These are phyloP conservation scores for Pythium oligandrum DNA, from an alignment of 352 stramenopile genomes.

Conservation along the genomic window DNA sequence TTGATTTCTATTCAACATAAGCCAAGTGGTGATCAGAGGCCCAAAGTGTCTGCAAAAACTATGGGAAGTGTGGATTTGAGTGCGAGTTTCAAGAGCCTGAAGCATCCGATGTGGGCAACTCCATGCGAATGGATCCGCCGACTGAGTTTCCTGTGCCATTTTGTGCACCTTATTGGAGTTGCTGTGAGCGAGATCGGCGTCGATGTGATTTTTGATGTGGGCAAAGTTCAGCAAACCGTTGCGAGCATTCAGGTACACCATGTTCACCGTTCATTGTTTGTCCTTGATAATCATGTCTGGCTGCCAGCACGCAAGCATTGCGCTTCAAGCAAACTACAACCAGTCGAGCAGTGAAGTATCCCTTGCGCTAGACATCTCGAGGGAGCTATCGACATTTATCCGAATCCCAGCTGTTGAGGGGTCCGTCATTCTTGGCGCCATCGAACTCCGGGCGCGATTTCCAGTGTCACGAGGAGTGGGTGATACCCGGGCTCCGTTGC, in stretches of 20 bases:
- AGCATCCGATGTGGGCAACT: slow-evolving; percentile 8
- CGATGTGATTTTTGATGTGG: neutral
- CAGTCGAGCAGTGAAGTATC: neutral
- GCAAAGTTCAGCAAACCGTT: slow-evolving; percentile 1
- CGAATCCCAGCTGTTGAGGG: too few relatives aligned
- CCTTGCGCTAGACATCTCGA: too few relatives aligned
- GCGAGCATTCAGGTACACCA: neutral
- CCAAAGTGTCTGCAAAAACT: neutral
- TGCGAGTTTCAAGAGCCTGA: slow-evolving; percentile 2
- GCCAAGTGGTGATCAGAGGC: neutral
- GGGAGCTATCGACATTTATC: too few relatives aligned
- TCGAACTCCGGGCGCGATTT: neutral
- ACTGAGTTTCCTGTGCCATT: slow-evolving; percentile 2
- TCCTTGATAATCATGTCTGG: neutral
- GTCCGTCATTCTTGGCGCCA: too few relatives aligned
- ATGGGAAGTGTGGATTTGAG: neutral
- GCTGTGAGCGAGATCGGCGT: slow-evolving; percentile 3
- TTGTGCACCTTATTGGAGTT: slow-evolving; percentile 10
- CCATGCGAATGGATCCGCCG: slow-evolving; percentile 3
- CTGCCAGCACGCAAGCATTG: slow-evolving; percentile 6
- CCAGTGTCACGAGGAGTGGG: slow-evolving; percentile 4
- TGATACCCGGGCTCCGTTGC: slow-evolving; percentile 8
- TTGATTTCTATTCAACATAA: slow-evolving; percentile 2
- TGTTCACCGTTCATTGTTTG: neutral
- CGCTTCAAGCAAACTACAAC: neutral